Conservation (phyloP, 768 basidiomycete species). For the Suillus alpinus region DNA sequence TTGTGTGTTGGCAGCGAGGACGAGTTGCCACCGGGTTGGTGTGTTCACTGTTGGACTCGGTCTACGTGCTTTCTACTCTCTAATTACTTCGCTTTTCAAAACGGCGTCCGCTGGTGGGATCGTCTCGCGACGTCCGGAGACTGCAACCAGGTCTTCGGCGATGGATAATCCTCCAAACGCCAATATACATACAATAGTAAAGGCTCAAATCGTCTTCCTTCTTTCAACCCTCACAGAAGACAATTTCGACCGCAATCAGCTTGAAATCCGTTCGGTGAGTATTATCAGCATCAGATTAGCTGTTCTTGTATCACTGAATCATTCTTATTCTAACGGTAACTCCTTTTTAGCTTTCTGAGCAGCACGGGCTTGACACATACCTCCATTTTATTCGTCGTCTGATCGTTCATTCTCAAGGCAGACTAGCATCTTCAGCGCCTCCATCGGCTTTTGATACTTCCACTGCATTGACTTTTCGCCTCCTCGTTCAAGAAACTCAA, state of each 20-base stretch:
- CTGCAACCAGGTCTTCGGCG: conserved; percentile 73
- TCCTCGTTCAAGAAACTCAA: conserved; percentile 85
- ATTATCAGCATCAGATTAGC: conserved; percentile 10
- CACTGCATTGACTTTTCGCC: conserved; percentile 74
- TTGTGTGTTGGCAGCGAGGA: conserved; percentile 11
- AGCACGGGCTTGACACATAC: conserved; percentile 96
- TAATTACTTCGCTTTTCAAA: conserved; percentile 37
- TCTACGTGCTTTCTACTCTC: conserved; percentile 32
- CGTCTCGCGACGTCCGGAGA: conserved; percentile 68
- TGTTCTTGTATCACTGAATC: conserved; percentile 7
- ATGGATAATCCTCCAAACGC: conserved; percentile 84
- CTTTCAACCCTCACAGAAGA: conserved; percentile 96
- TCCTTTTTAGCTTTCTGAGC: conserved; percentile 79
- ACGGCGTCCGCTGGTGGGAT: conserved; percentile 72
- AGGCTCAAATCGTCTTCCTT: conserved; percentile 96
- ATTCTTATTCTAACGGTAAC: conserved; percentile 12
- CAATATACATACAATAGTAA: conserved; percentile 90
- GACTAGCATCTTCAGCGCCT: conserved; percentile 57
- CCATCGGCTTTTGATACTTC: conserved; percentile 72
- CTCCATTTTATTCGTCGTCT: conserved; percentile 96
- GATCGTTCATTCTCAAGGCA: conserved; percentile 81
- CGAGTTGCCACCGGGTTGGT: conserved; percentile 29
- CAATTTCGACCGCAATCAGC: conserved; percentile 90
- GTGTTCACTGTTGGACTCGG: conserved; percentile 20
- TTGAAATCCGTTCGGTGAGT: conserved; percentile 92